Base-by-base conservation (phyloP, 129 eudicot genomes). In the Chrysanthemum makinoi region DNA sequence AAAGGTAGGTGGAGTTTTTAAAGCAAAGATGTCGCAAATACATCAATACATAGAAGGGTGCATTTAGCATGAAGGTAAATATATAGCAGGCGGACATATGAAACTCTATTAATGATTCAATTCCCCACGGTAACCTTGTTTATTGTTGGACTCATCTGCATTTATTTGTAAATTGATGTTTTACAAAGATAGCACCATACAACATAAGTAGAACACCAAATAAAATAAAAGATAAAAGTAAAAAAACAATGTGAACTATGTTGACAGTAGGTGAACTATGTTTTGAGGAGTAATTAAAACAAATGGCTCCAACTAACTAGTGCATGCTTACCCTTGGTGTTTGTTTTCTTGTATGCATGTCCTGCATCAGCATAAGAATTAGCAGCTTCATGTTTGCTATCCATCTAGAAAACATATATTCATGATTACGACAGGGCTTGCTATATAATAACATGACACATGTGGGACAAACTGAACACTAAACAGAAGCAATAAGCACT, bases 371-470 rank as follows among this genome's bases (percentile, higher is more conserved):
- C 95, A 87, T 77, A 93, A 65, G 95, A 84, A 85, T 75, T 86
- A 73, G 96, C 98, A 70, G 98, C 96, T 80, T 93, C 98, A 77
- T 93, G 98, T 83, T 89, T 93, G 92, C 98, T 93, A 70, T 93
- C 96, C 86, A 83, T 59, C 98, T 93, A 75, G 13, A 80, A 70
- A 83, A 70, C 39, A 70, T 12, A 69, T 51, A 77, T 43, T 66
- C 55, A 76, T 14, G 7, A 70, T 53, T 53, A 77, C 18, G 17
- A 63, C 13, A 10, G 22, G 33, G 70, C n/a, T 65, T 4, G 8
- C 15, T 10, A 62, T 35, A 63, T 14, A 16, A 51, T 18, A 52
- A 22, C 5, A 12, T 10, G 33, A 39, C 10, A 39, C 46, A 39
- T 2, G 10, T 39, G 46, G 46, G 46, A 39, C 10, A 39, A 35